Evolutionary conservation across 2,329 filamentous ascomycete species (phyloP), one percentile per base, ranked within the genome.

Genomic region (Colletotrichum spaethianum): DNA sequence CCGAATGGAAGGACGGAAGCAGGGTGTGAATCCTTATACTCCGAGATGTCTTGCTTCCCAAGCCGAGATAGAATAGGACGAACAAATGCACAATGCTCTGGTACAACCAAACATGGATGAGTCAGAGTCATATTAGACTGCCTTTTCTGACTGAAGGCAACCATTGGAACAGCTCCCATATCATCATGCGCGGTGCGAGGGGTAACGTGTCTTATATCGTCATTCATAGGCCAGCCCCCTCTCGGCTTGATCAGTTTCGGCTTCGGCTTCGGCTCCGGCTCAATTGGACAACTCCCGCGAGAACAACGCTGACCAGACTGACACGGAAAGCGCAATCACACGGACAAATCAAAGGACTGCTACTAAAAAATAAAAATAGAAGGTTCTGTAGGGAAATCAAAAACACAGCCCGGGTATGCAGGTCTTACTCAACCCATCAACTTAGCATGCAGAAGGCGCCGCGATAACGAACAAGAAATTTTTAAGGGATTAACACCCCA

Each of bases 221-320:
- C n/a, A 31, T 44, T n/a, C 38, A 28, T 28, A 4, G 26, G 23
- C 11, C 14, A 20, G 18, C 20, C 33, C 14, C 28, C n/a, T 63
- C 36, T 63, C 36, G 48, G 20, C 62, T 42, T 46, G 14, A 48
- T 11, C 7, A 48, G 14, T 33, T 44, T 66, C 67, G 67, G 67
- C 67, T 66, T 63, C 67, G 67, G 62, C 44, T 66, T 9, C 46
- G 38, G 66, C 50, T 20, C 53, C 6, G 28, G 20, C 31, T 14
- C 23, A 44, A 42, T 28, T 50, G 12, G 23, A 14, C 20, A n/a
- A 9, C 4, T 23, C 1, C 18, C 2, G 6, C 18, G 2, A 36
- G 50, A 20, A 20, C n/a, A 33, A 7, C 7, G 18, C 40, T 42
- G 7, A 16, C 1, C 5, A 5, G 23, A 6, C 18, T 50, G 16